Base-by-base conservation (phyloP, 768 basidiomycete species). In the Tulasnella sp. region DNA sequence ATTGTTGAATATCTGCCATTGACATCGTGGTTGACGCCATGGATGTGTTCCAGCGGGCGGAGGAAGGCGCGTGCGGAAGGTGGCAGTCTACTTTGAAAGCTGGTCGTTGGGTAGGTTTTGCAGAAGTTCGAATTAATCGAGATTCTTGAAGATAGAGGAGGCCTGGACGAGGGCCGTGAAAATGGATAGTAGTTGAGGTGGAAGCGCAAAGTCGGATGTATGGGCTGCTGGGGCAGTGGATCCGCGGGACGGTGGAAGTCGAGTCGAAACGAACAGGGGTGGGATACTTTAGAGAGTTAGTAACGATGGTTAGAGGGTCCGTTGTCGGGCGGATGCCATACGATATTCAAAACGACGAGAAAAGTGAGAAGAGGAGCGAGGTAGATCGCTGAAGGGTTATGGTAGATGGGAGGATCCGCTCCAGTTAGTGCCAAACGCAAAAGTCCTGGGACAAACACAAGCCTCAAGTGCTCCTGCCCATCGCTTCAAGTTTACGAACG, bases 81-180 rank as follows among this genome's bases (percentile, higher is more conserved):
- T 69, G 64, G 28, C 64, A 69, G 64, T 69, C 64, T 69, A 69
- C 64, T 69, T 69, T 69, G 64, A 69, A 69, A 69, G 64, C 64
- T 69, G 64, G 64, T 69, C 64, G 28, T 18, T 31, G 64, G 28
- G 34, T 37, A 37, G 14, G 64, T 5, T 69, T 69, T 14, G 31
- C 14, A 31, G 64, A 69, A 69, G 64, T 14, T 69, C 18, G 31
- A 16, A 69, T 69, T 69, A 69, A 34, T 34, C 64, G 64, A 69
- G 34, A 69, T 28, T 28, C 64, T 37, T 28, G 64, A 37, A 37
- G 64, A 31, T 37, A 37, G 34, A 24, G 34, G 34, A 37, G 64
- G 64, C 34, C 31, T 69, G 28, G 64, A 31, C 18, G 12, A 69
- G 28, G 24, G 28, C 18, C 64, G 64, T 16, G 64, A 34, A 69